Evolutionary conservation across 192 early-diverging fungal genomes (phyloP).

Genomic region (Pilaira anomala): DNA sequence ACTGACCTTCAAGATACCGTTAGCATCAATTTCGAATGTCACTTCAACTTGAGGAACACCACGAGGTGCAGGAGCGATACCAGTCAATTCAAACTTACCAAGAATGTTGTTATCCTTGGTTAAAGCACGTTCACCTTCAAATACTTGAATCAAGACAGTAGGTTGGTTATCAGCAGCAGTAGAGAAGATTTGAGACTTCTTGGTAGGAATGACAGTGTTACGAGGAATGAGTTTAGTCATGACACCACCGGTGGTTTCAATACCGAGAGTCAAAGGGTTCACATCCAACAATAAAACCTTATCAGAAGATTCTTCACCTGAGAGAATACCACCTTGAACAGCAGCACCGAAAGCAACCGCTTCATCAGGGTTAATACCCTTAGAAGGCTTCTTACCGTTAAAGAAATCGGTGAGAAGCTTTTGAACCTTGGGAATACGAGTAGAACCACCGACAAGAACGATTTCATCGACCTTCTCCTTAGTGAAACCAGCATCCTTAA

Average conservation of each 20-base stretch:
- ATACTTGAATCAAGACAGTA: constrained; percentile 94
- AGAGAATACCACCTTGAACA: constrained; percentile 90
- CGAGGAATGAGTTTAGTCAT: constrained; percentile 95
- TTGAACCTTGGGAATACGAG: constrained; percentile 97
- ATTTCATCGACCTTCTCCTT: constrained; percentile 93
- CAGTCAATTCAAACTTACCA: constrained; percentile 95
- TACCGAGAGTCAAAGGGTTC: constrained; percentile 94
- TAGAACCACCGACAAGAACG: constrained; percentile 97
- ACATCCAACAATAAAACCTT: constrained; percentile 87
- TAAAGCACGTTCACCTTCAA: constrained; percentile 92
- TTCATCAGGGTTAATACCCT: constrained; percentile 98
- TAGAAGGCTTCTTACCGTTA: constrained; percentile 93
- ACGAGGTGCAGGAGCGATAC: constrained; percentile 91
- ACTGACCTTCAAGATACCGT: constrained; percentile 91
- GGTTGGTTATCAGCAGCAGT: constrained; percentile 97
- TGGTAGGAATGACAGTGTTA: constrained; percentile 93
- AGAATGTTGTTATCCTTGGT: constrained; percentile 99
- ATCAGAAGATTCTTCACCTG: constrained; percentile 62
- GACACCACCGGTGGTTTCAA: constrained; percentile 96
- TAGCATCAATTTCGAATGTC: constrained; percentile 92
- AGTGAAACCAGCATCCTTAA: constrained; percentile 82
- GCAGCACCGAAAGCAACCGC: constrained; percentile 98
- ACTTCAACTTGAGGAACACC: constrained; percentile 98
- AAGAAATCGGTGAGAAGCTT: constrained; percentile 92
- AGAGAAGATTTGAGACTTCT: constrained; percentile 98